These are phyloP conservation scores for Talaromyces sp. DNA, from an alignment of 2,329 filamentous ascomycete species.

Conservation along the genomic window DNA sequence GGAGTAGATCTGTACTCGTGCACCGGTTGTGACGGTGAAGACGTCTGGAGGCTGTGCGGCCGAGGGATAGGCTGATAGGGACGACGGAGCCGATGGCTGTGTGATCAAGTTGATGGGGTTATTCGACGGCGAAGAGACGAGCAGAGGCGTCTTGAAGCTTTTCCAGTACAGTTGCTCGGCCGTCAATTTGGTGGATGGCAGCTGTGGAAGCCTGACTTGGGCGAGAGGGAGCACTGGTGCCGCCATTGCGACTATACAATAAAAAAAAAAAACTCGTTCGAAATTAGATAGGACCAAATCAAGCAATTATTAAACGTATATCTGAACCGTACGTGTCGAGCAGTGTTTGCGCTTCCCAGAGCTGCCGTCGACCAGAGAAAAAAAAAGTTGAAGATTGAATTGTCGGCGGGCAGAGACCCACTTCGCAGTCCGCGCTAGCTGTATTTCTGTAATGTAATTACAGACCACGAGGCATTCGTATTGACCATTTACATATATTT, in stretches of 20 bases:
- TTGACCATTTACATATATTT: not conserved
- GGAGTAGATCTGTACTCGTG: slow-evolving; percentile 89
- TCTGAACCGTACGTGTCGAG: not conserved
- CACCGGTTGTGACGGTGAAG: slow-evolving; percentile 92
- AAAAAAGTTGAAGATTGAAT: slow-evolving; percentile 5
- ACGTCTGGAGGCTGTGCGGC: slow-evolving; percentile 47
- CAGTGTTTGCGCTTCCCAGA: not conserved
- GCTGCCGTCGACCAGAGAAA: not conserved
- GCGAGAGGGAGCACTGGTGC: slow-evolving; percentile 76
- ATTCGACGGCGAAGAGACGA: slow-evolving; percentile 84
- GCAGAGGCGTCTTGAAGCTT: slow-evolving; percentile 84
- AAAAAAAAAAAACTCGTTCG: not conserved
- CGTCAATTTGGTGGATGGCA: slow-evolving; percentile 70
- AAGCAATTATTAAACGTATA: not conserved
- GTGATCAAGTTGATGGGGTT: slow-evolving; percentile 89
- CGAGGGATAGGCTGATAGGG: slow-evolving; percentile 36
- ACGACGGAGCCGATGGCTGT: slow-evolving; percentile 52
- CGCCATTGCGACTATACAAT: slow-evolving; percentile 57
- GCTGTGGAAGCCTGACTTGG: slow-evolving; percentile 75
- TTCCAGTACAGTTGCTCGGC: slow-evolving; percentile 96
- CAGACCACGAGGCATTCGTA: not conserved
- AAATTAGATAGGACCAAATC: not conserved
- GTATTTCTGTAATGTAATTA: not conserved
- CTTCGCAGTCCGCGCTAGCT: not conserved
- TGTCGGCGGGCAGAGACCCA: not conserved